Evolutionary conservation across 371 early-diverging fungal genomes (phyloP).

Genomic region (Umbelopsis sp.): DNA sequence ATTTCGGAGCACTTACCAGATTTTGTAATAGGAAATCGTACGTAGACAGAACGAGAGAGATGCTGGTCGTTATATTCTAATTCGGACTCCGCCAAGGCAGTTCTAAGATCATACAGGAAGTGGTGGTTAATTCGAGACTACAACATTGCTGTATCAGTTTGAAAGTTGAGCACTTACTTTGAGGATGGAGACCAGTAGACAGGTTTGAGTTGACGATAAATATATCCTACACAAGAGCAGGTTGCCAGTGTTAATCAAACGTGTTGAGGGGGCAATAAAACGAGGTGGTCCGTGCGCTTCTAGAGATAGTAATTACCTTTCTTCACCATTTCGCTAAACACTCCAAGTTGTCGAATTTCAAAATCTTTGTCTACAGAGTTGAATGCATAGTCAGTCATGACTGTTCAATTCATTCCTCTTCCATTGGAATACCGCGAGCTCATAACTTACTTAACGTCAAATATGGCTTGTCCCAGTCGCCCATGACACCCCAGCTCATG

Average conservation of each 20-base stretch:
- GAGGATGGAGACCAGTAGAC: conserved; percentile 95
- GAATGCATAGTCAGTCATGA: neutral
- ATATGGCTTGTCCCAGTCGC: conserved; percentile 87
- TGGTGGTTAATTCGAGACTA: no score
- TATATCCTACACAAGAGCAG: conserved; percentile 45
- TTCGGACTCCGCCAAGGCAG: conserved; percentile 93
- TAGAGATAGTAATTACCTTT: conserved; percentile 40
- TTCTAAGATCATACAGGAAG: conserved; percentile 39
- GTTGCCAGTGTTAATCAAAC: neutral
- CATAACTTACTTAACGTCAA: conserved; percentile 61
- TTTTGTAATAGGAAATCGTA: conserved; percentile 57
- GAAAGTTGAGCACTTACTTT: conserved; percentile 23
- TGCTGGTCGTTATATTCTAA: conserved; percentile 89
- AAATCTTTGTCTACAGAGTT: conserved; percentile 64
- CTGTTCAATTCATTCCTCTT: neutral
- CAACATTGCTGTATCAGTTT: no score
- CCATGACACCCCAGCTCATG: conserved; percentile 79
- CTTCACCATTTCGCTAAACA: conserved; percentile 79
- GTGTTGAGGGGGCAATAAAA: neutral
- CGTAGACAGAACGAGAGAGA: conserved; percentile 76
- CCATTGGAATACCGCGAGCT: neutral
- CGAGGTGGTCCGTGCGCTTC: conserved; percentile 1
- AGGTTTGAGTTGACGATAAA: conserved; percentile 81
- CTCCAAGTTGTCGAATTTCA: conserved; percentile 76
- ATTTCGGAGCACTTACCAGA: conserved; percentile 35